phyloP scores from a whole-genome alignment of 1,284 basidiomycete genomes.

The Cryptococcus sp. region DNA sequence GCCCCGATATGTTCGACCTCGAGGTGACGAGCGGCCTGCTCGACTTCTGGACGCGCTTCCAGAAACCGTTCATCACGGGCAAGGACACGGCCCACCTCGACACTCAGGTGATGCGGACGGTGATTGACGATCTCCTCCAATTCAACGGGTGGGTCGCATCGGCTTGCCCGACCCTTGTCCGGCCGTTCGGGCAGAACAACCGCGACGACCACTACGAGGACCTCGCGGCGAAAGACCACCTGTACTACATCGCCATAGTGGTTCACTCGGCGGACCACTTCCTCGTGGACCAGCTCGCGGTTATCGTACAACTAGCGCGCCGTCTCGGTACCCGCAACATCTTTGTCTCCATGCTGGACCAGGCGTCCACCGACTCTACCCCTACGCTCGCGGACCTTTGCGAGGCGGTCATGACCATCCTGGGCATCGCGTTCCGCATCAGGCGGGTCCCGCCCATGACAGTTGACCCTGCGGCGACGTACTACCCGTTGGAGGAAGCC shows the following conservation, averaged over 20 bases:
- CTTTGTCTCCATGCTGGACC: constrained; percentile 95
- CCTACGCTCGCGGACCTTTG: constrained; percentile 86
- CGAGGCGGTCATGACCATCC: constrained; percentile 83
- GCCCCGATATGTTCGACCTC: constrained; percentile 71
- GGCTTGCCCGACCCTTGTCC: constrained; percentile 79
- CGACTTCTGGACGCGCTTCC: constrained; percentile 88
- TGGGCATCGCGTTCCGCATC: constrained; percentile 87
- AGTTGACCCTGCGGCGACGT: constrained; percentile 72
- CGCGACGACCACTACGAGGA: constrained; percentile 81
- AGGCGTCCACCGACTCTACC: constrained; percentile 86
- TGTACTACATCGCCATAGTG: constrained; percentile 91
- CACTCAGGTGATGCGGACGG: constrained; percentile 75
- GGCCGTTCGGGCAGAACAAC: constrained; percentile 85
- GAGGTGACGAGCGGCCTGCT: constrained; percentile 69
- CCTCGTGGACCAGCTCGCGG: constrained; percentile 90
- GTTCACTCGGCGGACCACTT: constrained; percentile 97
- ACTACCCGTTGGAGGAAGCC: constrained; percentile 91
- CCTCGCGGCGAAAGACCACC: constrained; percentile 69
- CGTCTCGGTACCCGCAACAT: constrained; percentile 80
- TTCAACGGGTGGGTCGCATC: constrained; percentile 99
- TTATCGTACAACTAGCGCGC: constrained; percentile 87
- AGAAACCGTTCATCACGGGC: constrained; percentile 77
- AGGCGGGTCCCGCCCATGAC: constrained; percentile 84
- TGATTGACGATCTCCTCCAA: constrained; percentile 84
- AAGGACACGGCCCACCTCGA: constrained; percentile 81